Evolutionary conservation across 2,329 filamentous ascomycete genomes (phyloP), one percentile per base, ranked within the genome.

Genomic region (Calonectria montana): DNA sequence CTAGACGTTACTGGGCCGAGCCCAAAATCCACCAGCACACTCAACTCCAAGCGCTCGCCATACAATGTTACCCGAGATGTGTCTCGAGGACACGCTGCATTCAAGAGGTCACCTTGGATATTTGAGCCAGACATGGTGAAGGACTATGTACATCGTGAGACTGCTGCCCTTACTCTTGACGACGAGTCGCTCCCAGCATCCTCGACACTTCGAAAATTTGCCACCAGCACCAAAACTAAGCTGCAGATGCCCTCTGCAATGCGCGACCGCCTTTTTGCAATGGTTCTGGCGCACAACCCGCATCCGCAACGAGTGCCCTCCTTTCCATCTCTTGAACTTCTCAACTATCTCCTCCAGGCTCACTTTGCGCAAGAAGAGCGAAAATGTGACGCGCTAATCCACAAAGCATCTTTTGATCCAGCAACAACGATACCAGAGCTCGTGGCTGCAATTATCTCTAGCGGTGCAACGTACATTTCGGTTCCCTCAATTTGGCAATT

Each of bases 211-310:
- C 27, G 53, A 13, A 65, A 69, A 25, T 70, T 65, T 21, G 53
- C 66, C 12, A 61, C 29, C n/a, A 57, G 35, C 45, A 53, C 45
- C 23, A 72, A 66, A 29, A 57, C 59, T 39, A 48, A 53, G 41
- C 15, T 39, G 35, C 53, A 68, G 16, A 70, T 77, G 29, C 66
- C 69, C 21, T 68, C 76, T 15, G 65, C 69, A 47, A 69, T 62
- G 31, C 77, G 77, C 23, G 77, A 78, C 64, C 75, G 74, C 53
- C 55, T 78, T 43, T 79, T 78, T 53, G 75, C 77, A 2, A 76
- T 77, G 76, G 75, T 79, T 21, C 69, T 78, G 10, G 67, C 77
- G 4, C 70, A 76, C 43, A 76, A 75, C 23, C 72, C 74, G 13
- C 76, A 65, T 4, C 65, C 72, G 35, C 70, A 72, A 29, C 72